Evolutionary conservation across 2,329 filamentous ascomycete species (phyloP), one percentile per base, ranked within the genome.

Genomic region (Didymella pomorum): DNA sequence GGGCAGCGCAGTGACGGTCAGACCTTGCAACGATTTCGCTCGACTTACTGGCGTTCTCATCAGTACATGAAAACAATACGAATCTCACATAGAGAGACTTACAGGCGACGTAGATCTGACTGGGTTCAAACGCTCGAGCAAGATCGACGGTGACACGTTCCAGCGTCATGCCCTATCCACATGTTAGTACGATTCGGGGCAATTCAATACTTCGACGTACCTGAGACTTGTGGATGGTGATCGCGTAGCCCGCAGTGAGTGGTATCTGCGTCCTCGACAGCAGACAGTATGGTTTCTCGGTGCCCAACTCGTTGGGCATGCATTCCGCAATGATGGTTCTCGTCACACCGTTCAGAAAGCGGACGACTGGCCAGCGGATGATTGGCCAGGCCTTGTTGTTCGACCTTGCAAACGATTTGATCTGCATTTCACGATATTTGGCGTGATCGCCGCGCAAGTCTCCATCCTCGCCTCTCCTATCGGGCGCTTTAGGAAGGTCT

Each of bases 51-150:
- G 25, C 9, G 12, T 12, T 7, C 14, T 10, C 0, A 12, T 70
- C 42, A 67, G 49, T 39, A 21, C 4, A 2, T 16, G 29, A 16
- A 1, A 31, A 16, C 11, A 31, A 16, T 4, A 3, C 12, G 6
- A 2, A 31, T 1, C 0, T 31, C 5, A 5, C 2, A 16, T 31
- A 14, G 14, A 25, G 9, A 20, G 20, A 66, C 71, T 63, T 64
- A 75, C 72, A 63, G n/a, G 85, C 86, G 8, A 89, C 87, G 56
- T 89, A 89, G 0, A 83, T 81, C 72, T 88, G 86, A 0, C 86
- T 85, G 26, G 81, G 76, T 56, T 84, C 83, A 64, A 88, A 89
- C 0, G 79, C 79, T 5, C 72, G 70, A 0, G 71, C 68, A 5
- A 89, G 68, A 65, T 89, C 75, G 1, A 89, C 84, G 2, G 82